phyloP scores from a whole-genome alignment of 1,284 basidiomycete genomes.

The Macrocybe sp. region DNA sequence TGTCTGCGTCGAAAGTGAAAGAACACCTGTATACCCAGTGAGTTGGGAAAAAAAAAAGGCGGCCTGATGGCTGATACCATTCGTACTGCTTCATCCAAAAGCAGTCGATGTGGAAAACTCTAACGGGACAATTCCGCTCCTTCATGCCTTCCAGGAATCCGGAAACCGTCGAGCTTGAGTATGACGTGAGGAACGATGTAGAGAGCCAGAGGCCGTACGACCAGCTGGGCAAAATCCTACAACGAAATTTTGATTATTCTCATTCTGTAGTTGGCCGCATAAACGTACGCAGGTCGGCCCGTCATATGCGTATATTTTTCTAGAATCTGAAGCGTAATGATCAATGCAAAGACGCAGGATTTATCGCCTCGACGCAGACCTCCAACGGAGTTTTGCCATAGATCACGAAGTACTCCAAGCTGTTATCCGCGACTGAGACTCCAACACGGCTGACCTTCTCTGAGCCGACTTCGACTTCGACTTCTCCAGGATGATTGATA shows the following conservation, averaged over 20 bases:
- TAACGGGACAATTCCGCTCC: conserved; percentile 60
- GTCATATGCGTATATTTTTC: conserved; percentile 62
- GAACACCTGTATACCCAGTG: conserved; percentile 47
- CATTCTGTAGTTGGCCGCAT: neutral
- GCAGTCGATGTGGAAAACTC: conserved; percentile 76
- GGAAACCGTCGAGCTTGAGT: conserved; percentile 63
- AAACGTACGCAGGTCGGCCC: conserved; percentile 53
- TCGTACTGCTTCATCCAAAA: conserved; percentile 82
- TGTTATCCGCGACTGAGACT: conserved; percentile 58
- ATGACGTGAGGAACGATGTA: conserved; percentile 71
- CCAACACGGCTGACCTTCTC: conserved; percentile 73
- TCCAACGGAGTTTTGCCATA: conserved; percentile 60
- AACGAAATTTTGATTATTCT: neutral
- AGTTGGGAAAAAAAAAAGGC: neutral
- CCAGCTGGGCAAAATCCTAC: conserved; percentile 63
- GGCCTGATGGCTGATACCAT: conserved; percentile 36
- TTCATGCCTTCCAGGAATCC: conserved; percentile 69
- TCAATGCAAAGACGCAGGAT: neutral
- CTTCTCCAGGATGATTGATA: conserved; percentile 74
- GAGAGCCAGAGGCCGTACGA: conserved; percentile 75
- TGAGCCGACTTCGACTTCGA: conserved; percentile 69
- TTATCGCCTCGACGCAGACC: conserved; percentile 27
- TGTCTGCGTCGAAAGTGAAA: conserved; percentile 73
- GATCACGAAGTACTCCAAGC: conserved; percentile 66
- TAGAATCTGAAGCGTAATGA: conserved; percentile 37